phyloP scores from a whole-genome alignment of 2,329 filamentous ascomycete species.

The Dactylonectria macrodidyma region DNA sequence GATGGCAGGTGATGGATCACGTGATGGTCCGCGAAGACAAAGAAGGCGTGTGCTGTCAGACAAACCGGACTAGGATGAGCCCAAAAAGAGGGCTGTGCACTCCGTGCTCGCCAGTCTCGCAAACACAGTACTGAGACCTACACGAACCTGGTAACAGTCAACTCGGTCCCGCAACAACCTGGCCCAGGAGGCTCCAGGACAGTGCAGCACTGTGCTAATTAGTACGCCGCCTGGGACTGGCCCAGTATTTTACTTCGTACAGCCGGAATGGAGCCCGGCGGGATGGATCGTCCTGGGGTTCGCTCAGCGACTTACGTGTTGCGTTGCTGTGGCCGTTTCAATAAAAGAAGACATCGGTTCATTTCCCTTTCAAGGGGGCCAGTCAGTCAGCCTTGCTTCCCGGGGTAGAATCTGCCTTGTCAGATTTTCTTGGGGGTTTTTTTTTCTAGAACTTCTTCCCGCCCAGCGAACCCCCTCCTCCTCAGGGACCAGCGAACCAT shows the following conservation, averaged over 20 bases:
- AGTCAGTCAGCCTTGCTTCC: constrained; percentile 1
- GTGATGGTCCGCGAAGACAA: constrained; percentile 34
- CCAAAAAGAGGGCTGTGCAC: constrained; percentile 19
- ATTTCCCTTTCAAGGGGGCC: constrained; percentile 9
- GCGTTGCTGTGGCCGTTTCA: neutral
- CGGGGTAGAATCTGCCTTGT: neutral
- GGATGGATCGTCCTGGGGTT: constrained; percentile 6
- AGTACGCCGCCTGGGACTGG: no score
- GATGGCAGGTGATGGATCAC: constrained; percentile 49
- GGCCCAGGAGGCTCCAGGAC: neutral
- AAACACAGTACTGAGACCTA: neutral
- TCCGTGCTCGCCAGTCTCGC: constrained; percentile 5
- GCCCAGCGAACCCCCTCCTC: neutral
- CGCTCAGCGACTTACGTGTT: constrained; percentile 11
- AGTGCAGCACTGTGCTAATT: neutral
- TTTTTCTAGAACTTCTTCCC: neutral
- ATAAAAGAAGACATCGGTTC: constrained; percentile 15
- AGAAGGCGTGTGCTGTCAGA: neutral
- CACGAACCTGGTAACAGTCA: neutral
- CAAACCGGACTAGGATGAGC: neutral
- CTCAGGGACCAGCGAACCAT: neutral
- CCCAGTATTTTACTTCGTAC: neutral
- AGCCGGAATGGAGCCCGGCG: constrained; percentile 18
- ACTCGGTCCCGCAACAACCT: neutral
- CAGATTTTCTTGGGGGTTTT: neutral